Evolutionary conservation across 805 yeast species (phyloP).

Genomic region (Wickerhamiella sergipiensis): DNA sequence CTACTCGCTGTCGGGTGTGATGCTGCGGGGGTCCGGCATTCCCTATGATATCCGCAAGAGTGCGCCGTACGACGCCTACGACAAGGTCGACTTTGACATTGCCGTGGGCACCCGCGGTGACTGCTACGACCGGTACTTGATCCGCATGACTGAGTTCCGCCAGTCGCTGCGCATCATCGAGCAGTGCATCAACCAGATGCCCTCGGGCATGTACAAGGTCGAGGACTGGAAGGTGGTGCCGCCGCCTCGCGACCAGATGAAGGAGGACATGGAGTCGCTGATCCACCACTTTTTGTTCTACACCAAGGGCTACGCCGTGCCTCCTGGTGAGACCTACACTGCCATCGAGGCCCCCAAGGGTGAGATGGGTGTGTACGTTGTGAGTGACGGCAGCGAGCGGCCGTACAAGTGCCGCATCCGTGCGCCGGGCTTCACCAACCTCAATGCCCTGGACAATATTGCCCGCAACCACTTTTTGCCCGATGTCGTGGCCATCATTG

Average conservation of each 20-base stretch:
- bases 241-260: conserved; percentile 71
- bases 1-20: conserved; percentile 70
- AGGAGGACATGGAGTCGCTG: conserved; percentile 84
- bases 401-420: conserved; percentile 88
- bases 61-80: conserved; percentile 85
- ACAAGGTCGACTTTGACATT: conserved; percentile 70
- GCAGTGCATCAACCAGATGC: conserved; percentile 85
- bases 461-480: conserved; percentile 79
- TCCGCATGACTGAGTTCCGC: conserved; percentile 85
- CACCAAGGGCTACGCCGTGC: conserved; percentile 81
- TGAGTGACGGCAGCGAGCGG: conserved; percentile 78
- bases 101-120: conserved; percentile 83
- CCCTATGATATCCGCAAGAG: conserved; percentile 78
- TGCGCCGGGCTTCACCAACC: conserved; percentile 88
- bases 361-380: conserved; percentile 84
- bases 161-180: conserved; percentile 79
- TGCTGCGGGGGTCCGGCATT: conserved; percentile 84
- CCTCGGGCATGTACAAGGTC: conserved; percentile 81
- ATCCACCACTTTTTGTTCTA: conserved; percentile 80
- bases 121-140: conserved; percentile 78
- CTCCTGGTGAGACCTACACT: conserved; percentile 82
- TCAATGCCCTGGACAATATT: conserved; percentile 78
- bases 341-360: conserved; percentile 93
- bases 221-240: conserved; percentile 79
- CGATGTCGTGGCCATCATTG: conserved; percentile 86